Base-by-base conservation (phyloP, 257 asterid genomes). In the Penstemon eatonii region DNA sequence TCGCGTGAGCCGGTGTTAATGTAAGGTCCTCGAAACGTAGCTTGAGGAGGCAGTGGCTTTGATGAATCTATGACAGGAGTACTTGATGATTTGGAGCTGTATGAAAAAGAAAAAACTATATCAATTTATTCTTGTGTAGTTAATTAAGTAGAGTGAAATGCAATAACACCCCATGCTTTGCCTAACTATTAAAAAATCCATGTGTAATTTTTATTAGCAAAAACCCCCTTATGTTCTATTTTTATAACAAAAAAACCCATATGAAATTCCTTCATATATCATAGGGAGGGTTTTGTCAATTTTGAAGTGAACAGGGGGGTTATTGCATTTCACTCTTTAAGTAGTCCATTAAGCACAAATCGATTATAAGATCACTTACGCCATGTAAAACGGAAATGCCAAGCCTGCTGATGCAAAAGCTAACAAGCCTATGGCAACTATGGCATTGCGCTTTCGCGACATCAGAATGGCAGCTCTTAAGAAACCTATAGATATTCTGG, bases 341-440 rank as follows among this genome's bases (percentile, higher is more conserved):
- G 33, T 25, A 25, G 2, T 9, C 8, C 6, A 4, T 12, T 2
- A 49, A 19, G 43, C 47, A 19, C n/a, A 72, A 57, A 9, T 50
- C 15, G 5, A 25, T 45, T 58, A 71, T 44, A 6, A 68, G 68
- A 66, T 60, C 72, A 75, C 97, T 76, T 81, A 92, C 96, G 87
- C 99, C 97, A 93, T 90, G 89, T 87, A 90, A 81, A 93, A 93
- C 6, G 97, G 99, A 61, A 90, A 93, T 44, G 99, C 84, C 73
- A 94, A 76, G 56, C 97, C 97, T 10, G 85, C 96, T 65, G 92
- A 76, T 8, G 89, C 99, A 76, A 94, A 94, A 67, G 85, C 92
- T 60, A 83, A 42, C 75, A 94, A 80, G 80, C 96, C 96, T 39
- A 84, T 67, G 36, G 95, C 99, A 57, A 94, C 96, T 66, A 93